These are phyloP conservation scores for Corinectria fuckeliana DNA, from an alignment of 2,329 filamentous ascomycete genomes.

Conservation along the genomic window DNA sequence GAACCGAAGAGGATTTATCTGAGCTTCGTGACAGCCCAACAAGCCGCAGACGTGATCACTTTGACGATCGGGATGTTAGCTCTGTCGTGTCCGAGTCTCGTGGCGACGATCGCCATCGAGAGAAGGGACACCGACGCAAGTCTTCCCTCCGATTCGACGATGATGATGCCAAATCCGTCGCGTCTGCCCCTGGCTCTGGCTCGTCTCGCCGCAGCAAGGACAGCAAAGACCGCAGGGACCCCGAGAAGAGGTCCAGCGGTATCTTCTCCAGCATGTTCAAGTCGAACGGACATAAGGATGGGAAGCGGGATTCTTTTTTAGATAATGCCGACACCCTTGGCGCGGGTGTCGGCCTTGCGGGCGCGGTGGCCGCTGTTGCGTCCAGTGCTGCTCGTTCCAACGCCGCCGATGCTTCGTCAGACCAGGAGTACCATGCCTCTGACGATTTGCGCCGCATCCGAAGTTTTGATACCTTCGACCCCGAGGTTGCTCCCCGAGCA, in stretches of 20 bases:
- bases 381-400: constrained; percentile 50
- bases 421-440: constrained; percentile 44
- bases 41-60: constrained; percentile 48
- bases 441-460: constrained; percentile 33
- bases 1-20: constrained; percentile 45
- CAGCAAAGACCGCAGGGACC: constrained; percentile 37
- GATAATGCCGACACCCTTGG: constrained; percentile 73
- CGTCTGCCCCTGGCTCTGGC: constrained; percentile 43
- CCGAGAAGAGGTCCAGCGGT: constrained; percentile 49
- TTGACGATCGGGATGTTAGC: constrained; percentile 55
- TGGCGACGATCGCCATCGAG: constrained; percentile 41
- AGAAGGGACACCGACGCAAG: constrained; percentile 42
- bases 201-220: constrained; percentile 44
- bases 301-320: constrained; percentile 69
- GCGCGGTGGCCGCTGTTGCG: constrained; percentile 52
- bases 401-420: constrained; percentile 52
- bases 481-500: constrained; percentile 62
- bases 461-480: constrained; percentile 54
- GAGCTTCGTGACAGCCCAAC: constrained; percentile 46
- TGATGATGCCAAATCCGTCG: constrained; percentile 56
- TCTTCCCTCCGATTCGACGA: constrained; percentile 50
- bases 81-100: constrained; percentile 57
- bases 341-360: constrained; percentile 70
- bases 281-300: constrained; percentile 49
- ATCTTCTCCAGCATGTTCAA: constrained; percentile 59